Evolutionary conservation across 345 rosid genomes (phyloP).

Genomic region (Citrus mangshanensis): DNA sequence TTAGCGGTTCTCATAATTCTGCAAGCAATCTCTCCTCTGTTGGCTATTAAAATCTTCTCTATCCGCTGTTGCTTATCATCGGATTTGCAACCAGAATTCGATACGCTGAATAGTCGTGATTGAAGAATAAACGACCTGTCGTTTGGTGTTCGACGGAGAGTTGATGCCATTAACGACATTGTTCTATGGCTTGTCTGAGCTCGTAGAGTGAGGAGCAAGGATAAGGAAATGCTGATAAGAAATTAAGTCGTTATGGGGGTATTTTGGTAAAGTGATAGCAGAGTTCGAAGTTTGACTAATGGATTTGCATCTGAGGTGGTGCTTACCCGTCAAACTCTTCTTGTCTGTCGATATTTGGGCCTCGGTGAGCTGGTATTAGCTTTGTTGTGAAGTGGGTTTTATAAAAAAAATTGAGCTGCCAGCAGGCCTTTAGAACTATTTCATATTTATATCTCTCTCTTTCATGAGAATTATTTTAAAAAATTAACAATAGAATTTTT

Average conservation of each 20-base stretch:
- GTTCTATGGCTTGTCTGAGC: not conserved
- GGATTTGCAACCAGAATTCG: constrained; percentile 11
- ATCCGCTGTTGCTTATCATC: constrained; percentile 33
- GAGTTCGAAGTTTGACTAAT: not conserved
- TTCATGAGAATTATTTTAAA: too few relatives aligned
- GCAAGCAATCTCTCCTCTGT: constrained; percentile 90
- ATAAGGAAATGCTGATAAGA: not conserved
- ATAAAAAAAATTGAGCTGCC: too few relatives aligned
- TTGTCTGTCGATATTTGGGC: not conserved
- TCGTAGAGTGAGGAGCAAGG: not conserved
- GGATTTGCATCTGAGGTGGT: not conserved
- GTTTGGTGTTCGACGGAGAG: constrained; percentile 49
- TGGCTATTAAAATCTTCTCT: constrained; percentile 76
- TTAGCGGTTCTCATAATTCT: constrained; percentile 77
- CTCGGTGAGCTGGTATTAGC: not conserved
- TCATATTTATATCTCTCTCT: too few relatives aligned
- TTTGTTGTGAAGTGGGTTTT: not conserved
- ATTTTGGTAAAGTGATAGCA: not conserved
- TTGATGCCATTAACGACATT: constrained; percentile 52
- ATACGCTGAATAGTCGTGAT: constrained; percentile 27
- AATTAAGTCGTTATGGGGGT: not conserved
- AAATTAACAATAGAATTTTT: too few relatives aligned
- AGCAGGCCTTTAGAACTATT: too few relatives aligned
- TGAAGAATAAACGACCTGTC: constrained; percentile 28
- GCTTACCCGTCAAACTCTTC: not conserved